Percentiles rank a stretch among this genome's conserved stretches.
Evolutionary conservation across 441 rosid genomes (phyloP).

Genomic region (Theobroma grandiflorum): DNA sequence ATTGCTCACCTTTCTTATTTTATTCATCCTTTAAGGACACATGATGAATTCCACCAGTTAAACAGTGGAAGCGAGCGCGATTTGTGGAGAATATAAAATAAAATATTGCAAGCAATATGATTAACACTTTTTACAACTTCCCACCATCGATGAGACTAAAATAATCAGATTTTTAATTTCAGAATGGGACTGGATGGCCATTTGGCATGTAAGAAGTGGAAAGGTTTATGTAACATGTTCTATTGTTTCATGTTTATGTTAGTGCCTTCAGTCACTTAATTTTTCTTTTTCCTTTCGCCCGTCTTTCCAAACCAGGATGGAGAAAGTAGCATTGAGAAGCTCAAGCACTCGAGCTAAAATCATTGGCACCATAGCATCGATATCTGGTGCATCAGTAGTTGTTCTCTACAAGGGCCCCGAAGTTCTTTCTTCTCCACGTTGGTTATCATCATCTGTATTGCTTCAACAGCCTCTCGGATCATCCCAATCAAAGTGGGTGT

Average conservation of each 20-base stretch:
- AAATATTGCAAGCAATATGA: no score
- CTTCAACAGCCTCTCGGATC: conserved; percentile 12
- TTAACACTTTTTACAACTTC: no score
- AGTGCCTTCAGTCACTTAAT: background rate
- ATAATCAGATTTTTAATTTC: no score
- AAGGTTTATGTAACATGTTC: no score
- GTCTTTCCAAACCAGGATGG: conserved; percentile 47
- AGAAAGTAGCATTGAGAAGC: conserved; percentile 44
- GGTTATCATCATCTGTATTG: background rate
- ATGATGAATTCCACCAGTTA: no score
- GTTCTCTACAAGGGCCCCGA: conserved; percentile 61
- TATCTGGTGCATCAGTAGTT: conserved; percentile 61
- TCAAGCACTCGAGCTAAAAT: conserved; percentile 58
- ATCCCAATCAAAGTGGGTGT: conserved; percentile 43
- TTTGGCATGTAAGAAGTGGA: no score
- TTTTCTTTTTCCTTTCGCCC: background rate
- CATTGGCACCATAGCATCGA: conserved; percentile 62
- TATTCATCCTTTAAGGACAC: no score
- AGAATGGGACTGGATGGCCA: no score
- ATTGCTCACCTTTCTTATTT: background rate
- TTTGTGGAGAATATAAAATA: no score
- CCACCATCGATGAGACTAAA: no score
- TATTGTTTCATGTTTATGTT: no score
- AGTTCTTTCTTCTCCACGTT: conserved; percentile 20
- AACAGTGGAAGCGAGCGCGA: no score